These are phyloP conservation scores for Chernovozyma sophiae-reginae DNA, from an alignment of 1,139 yeast genomes.

Conservation along the genomic window DNA sequence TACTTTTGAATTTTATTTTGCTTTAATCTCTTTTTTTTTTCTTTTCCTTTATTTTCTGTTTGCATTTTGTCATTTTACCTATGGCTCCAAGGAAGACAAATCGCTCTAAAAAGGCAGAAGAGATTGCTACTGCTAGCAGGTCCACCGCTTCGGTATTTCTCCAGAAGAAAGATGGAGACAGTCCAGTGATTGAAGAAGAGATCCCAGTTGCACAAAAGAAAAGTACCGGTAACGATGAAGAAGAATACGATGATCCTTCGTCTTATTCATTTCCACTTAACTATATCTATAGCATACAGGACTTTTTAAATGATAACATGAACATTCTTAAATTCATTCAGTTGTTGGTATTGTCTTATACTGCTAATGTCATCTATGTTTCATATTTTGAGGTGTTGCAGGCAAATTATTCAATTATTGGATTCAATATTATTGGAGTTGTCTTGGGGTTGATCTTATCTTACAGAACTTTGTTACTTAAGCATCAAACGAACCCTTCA, in stretches of 20 bases:
- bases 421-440: conserved; percentile 35
- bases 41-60: no score
- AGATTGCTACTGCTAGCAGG: background rate
- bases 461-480: conserved; percentile 19
- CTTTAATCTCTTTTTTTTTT: no score
- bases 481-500: conserved; percentile 13
- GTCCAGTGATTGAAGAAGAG: background rate
- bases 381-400: conserved; percentile 15
- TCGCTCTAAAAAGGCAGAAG: background rate
- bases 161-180: background rate
- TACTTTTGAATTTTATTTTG: no score
- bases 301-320: conserved; percentile 35
- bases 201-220: background rate
- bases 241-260: conserved; percentile 16
- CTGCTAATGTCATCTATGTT: conserved; percentile 29
- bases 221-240: background rate
- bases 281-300: conserved; percentile 31
- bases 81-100: background rate
- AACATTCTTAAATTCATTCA: conserved; percentile 31
- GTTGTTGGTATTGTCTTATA: conserved; percentile 26
- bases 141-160: conserved; percentile 4
- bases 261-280: conserved; percentile 24
- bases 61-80: no score
- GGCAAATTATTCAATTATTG: conserved; percentile 22
- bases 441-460: conserved; percentile 26